phyloP scores from a whole-genome alignment of 176 grass and related monocot species.

The Poa annua region DNA sequence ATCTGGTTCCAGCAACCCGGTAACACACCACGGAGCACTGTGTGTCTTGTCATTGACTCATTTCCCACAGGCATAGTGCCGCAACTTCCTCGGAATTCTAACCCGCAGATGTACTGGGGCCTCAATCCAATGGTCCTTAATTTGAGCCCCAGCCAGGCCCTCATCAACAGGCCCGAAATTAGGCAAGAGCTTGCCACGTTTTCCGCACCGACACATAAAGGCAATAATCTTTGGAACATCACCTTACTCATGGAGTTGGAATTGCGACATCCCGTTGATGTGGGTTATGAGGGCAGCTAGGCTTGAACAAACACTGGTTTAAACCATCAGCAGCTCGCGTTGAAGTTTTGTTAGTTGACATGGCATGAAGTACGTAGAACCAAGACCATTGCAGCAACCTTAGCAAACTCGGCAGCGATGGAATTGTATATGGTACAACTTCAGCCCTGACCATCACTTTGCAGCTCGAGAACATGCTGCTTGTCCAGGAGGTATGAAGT shows the following conservation, averaged over 20 bases:
- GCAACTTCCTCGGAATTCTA: neutral
- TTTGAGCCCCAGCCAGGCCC: neutral
- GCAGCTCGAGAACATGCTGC: neutral
- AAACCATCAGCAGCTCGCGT: neutral
- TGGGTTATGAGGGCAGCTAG: neutral
- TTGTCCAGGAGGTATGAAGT: neutral
- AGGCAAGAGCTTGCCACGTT: neutral
- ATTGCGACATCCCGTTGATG: neutral
- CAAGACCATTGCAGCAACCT: neutral
- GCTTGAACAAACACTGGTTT: neutral
- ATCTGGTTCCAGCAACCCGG: neutral
- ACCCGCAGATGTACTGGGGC: neutral
- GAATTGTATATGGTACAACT: slow-evolving; percentile 11
- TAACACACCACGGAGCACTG: neutral
- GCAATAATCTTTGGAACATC: slow-evolving; percentile 4
- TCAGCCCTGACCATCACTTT: neutral
- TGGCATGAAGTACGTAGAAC: neutral
- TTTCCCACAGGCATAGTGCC: neutral
- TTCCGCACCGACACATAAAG: neutral
- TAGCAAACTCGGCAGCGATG: neutral
- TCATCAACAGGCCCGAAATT: neutral
- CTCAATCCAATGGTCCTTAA: neutral
- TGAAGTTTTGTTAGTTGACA: neutral
- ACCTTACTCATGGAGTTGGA: neutral
- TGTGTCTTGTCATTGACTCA: neutral